phyloP scores from a whole-genome alignment of 768 basidiomycete genomes.

The Leccinum imitatum region DNA sequence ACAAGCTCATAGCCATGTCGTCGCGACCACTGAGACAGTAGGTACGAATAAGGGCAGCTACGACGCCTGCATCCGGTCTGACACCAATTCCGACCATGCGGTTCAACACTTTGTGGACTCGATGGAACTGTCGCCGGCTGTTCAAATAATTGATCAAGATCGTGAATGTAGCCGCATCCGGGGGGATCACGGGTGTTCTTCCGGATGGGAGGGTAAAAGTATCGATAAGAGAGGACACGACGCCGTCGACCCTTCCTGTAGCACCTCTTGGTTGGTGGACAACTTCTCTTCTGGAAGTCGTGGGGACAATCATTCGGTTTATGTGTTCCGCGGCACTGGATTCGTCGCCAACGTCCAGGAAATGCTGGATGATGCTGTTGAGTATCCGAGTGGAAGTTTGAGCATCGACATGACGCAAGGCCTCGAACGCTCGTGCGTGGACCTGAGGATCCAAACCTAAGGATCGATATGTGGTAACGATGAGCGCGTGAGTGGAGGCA shows the following conservation, averaged over 20 bases:
- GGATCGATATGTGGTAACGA: slow-evolving; percentile 57
- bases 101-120: slow-evolving; percentile 46
- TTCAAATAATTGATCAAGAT: slow-evolving; percentile 60
- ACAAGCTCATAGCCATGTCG: slow-evolving; percentile 51
- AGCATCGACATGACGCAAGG: slow-evolving; percentile 41
- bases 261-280: slow-evolving; percentile 19
- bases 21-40: slow-evolving; percentile 48
- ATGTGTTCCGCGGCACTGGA: slow-evolving; percentile 46
- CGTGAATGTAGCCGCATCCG: slow-evolving; percentile 61
- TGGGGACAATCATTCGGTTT: slow-evolving; percentile 49
- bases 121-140: slow-evolving; percentile 41
- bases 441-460: slow-evolving; percentile 59
- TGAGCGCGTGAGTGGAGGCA: slow-evolving; percentile 56
- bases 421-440: slow-evolving; percentile 48
- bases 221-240: slow-evolving; percentile 5
- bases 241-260: slow-evolving; percentile 35
- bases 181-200: slow-evolving; percentile 28
- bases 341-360: slow-evolving; percentile 55
- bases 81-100: slow-evolving; percentile 46
- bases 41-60: slow-evolving; percentile 57
- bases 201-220: not conserved
- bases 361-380: slow-evolving; percentile 67
- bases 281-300: slow-evolving; percentile 26
- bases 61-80: slow-evolving; percentile 44
- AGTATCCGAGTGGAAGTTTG: slow-evolving; percentile 51